Base-by-base conservation (phyloP, 2,329 filamentous ascomycete genomes). In the Xylariaceae sp. region DNA sequence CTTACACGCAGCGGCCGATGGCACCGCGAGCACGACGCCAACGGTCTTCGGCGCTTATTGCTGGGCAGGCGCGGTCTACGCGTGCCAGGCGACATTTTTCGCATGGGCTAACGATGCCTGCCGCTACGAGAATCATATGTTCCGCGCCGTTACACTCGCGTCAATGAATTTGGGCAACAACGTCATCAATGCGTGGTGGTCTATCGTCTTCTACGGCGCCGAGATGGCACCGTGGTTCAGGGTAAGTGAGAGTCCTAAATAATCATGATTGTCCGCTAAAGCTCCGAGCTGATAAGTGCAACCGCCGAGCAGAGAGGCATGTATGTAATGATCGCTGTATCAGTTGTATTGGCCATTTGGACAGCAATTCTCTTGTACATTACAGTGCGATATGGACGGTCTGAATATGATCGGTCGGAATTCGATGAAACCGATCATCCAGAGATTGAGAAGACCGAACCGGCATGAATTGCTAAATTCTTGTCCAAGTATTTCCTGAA, bases 101-200 rank as follows among this genome's bases (percentile, higher is more conserved):
- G 84, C 85, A 0, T 88, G 84, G 84, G 84, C 82, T 19, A 88
- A 88, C 54, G 84, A 87, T 55, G 79, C 80, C 2, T 77, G 85
- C 67, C 73, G 80, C 6, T 75, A 77, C 44, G 77, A 86, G 55
- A 78, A 85, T 48, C 75, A 77, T 17, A 73, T 81, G 37, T 76
- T 83, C 53, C 71, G 85, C 4, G 80, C 76, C 2, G 74, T 88
- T 2, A 83, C 88, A 0, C 75, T 88, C 27, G 84, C 83, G 0
- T 79, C 80, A 11, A 88, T 88, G 85, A 88, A 87, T 48, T 66
- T 83, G 55, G 79, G 79, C 1, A 85, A 73, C 56, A 85, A 83
- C 56, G 79, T 80, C 0, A 71, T 88, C 5, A 86, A 88, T 55
- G 80, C 82, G 0, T 88, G 83, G 83, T 88, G 85, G 85, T 80